A percentile compares a stretch with the other conserved stretches of the same genome.
These are phyloP conservation scores for Barbarea vulgaris DNA, from an alignment of 345 rosid genomes.

Conservation along the genomic window DNA sequence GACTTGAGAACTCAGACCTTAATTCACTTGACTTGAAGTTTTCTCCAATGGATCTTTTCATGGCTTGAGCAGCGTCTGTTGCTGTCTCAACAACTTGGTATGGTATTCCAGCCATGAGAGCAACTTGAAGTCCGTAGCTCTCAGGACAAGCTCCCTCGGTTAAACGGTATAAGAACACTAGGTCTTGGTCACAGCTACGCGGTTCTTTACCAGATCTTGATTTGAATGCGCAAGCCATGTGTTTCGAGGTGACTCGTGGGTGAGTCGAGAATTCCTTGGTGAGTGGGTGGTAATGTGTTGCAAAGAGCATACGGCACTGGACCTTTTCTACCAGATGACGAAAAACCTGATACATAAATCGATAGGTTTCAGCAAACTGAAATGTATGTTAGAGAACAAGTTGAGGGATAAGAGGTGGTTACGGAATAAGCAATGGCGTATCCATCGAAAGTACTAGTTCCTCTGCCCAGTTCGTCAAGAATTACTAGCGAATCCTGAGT, in stretches of 20 bases:
- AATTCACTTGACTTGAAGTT: constrained; percentile 76
- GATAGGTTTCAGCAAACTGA: neutral
- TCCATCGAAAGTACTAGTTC: constrained; percentile 97
- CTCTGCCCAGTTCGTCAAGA: constrained; percentile 96
- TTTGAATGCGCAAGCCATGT: constrained; percentile 84
- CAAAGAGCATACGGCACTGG: constrained; percentile 83
- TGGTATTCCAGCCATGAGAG: constrained; percentile 91
- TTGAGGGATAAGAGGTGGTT: constrained; percentile 32
- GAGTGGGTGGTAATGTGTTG: constrained; percentile 94
- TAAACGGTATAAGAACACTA: constrained; percentile 79
- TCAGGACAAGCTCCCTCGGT: constrained; percentile 85
- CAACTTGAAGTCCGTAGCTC: constrained; percentile 92
- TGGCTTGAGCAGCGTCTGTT: constrained; percentile 55
- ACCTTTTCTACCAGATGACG: constrained; percentile 92
- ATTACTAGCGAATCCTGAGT: constrained; percentile 87
- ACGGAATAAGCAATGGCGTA: constrained; percentile 96
- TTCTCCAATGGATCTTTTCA: constrained; percentile 69
- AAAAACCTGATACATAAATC: constrained; percentile 54
- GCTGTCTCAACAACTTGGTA: constrained; percentile 69
- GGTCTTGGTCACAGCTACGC: constrained; percentile 47
- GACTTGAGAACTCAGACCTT: constrained; percentile 84
- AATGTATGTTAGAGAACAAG: neutral
- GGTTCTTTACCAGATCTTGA: constrained; percentile 40
- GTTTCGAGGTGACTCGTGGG: constrained; percentile 77
- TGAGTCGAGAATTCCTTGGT: constrained; percentile 90